Evolutionary conservation across 108 stramenopile species (phyloP), one percentile per base, ranked within the genome.

Genomic region (Nitzschia palea): DNA sequence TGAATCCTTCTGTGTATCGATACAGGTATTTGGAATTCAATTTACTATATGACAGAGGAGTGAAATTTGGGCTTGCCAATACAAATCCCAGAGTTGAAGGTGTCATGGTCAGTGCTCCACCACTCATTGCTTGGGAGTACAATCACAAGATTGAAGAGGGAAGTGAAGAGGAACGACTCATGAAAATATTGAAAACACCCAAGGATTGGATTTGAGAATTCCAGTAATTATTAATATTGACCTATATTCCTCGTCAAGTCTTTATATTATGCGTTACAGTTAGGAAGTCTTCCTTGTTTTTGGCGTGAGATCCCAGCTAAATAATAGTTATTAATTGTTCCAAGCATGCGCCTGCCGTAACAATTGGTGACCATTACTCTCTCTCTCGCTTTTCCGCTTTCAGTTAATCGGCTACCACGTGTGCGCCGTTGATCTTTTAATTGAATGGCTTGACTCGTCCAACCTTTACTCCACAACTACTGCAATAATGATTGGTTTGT

Each of bases 51-150:
- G 95, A 96, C 68, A 75, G 95, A 28, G 95, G 95, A 8, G 95
- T 96, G 8, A 88, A 81, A 42, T 96, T 96, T 82, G 95, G 95
- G 9, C 43, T 96, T 44, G 81, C 85, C 0, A 88, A 81, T 62
- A 84, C 78, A 12, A 95, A 95, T 62, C 94, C 94, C 1, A 61
- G 90, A 25, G 88, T 93, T 8, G 94, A 95, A 58, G 91, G 94
- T 25, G 89, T 95, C 18, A 90, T 95, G 88, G 94, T 95, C 1
- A 86, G 84, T 31, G 91, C 94, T 18, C 94, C 94, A 37, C 94
- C 94, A 17, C 65, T 83, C 35, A 88, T 93, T 71, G 88, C 88
- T 14, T 95, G 77, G 68, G 89, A 90, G 67, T 95, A 95, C 71
- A 95, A 95, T 71, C 84, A 92, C 74, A 51, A 71, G 4, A 70